A percentile compares a stretch with the other conserved stretches of the same genome.
Evolutionary conservation across 2,329 filamentous ascomycete genomes (phyloP).

Genomic region (Aspergillus intermedius): DNA sequence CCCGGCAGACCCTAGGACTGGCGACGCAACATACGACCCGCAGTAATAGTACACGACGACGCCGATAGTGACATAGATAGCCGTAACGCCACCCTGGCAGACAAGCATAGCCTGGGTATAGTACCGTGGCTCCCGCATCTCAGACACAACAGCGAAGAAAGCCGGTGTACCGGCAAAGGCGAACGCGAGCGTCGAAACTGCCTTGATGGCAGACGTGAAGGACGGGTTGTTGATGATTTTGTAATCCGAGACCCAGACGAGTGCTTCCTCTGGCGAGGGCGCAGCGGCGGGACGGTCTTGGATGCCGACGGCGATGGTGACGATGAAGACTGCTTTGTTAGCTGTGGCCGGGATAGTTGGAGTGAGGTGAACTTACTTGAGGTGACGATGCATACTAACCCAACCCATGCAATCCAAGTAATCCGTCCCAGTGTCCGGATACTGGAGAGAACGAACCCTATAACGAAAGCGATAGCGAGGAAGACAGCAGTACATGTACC

Average conservation of each 20-base stretch:
- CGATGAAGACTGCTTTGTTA: constrained; percentile 17
- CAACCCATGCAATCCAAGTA: constrained; percentile 31
- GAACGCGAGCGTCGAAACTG: constrained; percentile 14
- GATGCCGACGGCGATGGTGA: constrained; percentile 23
- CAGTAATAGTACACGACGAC: constrained; percentile 42
- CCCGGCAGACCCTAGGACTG: constrained; percentile 41
- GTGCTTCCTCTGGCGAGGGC: constrained; percentile 12
- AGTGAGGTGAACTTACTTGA: constrained; percentile 12
- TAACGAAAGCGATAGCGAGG: constrained; percentile 1
- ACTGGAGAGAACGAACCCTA: constrained; percentile 17
- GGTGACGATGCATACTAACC: constrained; percentile 8
- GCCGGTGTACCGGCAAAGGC: constrained; percentile 15
- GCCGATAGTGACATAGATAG: constrained; percentile 30
- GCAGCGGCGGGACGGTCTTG: constrained; percentile 29
- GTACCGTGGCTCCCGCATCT: constrained; percentile 31
- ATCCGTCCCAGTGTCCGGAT: constrained; percentile 28
- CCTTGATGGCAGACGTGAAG: constrained; percentile 17
- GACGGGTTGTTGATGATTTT: constrained; percentile 12
- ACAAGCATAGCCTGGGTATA: constrained; percentile 27
- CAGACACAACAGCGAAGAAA: constrained; percentile 32
- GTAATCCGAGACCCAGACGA: constrained; percentile 22
- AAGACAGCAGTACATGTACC: constrained; percentile 21
- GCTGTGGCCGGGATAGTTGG: constrained; percentile 14
- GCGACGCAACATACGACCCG: constrained; percentile 39
- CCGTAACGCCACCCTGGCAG: constrained; percentile 27